Conservation (phyloP, 371 early-diverging fungal species). For the Mortierella sp. region DNA sequence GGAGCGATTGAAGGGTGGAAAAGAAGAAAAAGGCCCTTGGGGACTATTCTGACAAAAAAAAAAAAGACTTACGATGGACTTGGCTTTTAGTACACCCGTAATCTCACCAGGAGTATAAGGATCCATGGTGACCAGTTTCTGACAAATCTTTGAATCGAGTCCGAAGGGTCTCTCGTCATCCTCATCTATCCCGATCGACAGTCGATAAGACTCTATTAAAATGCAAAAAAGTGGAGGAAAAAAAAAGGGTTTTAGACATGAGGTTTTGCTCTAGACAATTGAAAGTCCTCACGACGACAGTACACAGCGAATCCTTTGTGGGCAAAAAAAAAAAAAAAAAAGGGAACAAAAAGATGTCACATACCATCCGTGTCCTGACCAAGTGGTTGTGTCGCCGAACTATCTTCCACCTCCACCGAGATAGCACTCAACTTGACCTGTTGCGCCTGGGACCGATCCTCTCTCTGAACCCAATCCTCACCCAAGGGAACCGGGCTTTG, state of each 20-base stretch:
- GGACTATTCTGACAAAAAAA: no score
- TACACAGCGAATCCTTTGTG: no score
- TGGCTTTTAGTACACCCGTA: conserved; percentile 28
- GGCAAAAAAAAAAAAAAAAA: not conserved
- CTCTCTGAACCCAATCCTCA: conserved; percentile 4
- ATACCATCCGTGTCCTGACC: conserved; percentile 40
- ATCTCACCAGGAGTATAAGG: conserved; percentile 4
- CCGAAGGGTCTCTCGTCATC: conserved; percentile 16
- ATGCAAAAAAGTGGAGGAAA: not conserved
- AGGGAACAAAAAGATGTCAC: not conserved
- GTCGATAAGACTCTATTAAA: conserved; percentile 29
- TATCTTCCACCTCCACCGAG: conserved; percentile 20
- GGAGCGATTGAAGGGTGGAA: not conserved
- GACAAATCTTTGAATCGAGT: conserved; percentile 17
- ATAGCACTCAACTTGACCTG: conserved; percentile 4
- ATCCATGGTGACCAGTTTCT: conserved; percentile 5
- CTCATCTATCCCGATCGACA: conserved; percentile 22
- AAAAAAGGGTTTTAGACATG: not conserved
- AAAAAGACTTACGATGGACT: conserved; percentile 37
- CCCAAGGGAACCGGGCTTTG: conserved; percentile 32
- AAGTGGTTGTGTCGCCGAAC: not conserved
- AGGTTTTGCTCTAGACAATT: no score
- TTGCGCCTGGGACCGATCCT: conserved; percentile 21
- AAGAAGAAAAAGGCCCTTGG: not conserved
- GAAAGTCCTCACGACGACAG: no score